A percentile compares a stretch with the other conserved stretches of the same genome.
phyloP scores from a whole-genome alignment of 2,329 filamentous ascomycete species.

The Metarhizium brunneum region DNA sequence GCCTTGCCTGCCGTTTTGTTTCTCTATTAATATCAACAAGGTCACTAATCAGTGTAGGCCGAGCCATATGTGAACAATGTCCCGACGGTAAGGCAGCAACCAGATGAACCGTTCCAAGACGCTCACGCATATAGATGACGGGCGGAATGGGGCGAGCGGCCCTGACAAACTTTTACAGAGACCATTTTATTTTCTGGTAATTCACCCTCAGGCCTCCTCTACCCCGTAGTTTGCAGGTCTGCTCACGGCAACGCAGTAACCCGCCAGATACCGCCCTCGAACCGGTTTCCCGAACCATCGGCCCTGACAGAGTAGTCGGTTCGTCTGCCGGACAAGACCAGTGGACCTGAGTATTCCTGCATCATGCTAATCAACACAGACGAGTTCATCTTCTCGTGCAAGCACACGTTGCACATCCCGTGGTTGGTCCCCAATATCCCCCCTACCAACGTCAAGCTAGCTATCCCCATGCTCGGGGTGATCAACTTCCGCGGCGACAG shows the following conservation, averaged over 20 bases:
- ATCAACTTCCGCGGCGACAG: constrained; percentile 53
- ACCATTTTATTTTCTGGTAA: constrained; percentile 58
- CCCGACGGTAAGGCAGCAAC: constrained; percentile 42
- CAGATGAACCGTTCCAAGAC: not conserved
- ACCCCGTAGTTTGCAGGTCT: not conserved
- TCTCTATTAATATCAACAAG: too few species aligned
- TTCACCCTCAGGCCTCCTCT: not conserved
- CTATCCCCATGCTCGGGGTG: constrained; percentile 51
- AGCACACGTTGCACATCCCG: constrained; percentile 29
- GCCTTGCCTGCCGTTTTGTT: too few species aligned
- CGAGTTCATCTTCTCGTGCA: constrained; percentile 56
- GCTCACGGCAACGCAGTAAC: constrained; percentile 35
- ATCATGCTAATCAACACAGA: constrained; percentile 25
- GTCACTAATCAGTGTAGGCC: constrained; percentile 1
- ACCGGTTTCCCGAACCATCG: constrained; percentile 59
- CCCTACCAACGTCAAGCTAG: constrained; percentile 39
- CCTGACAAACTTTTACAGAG: constrained; percentile 58
- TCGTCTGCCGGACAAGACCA: not conserved
- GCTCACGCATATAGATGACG: constrained; percentile 30
- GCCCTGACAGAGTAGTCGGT: constrained; percentile 54
- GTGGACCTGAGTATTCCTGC: not conserved
- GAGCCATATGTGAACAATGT: constrained; percentile 72
- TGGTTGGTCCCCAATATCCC: constrained; percentile 38
- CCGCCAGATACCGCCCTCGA: constrained; percentile 55
- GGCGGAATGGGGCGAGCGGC: constrained; percentile 57